These are phyloP conservation scores for Arthroderma uncinatum DNA, from an alignment of 2,329 filamentous ascomycete genomes.

Conservation along the genomic window DNA sequence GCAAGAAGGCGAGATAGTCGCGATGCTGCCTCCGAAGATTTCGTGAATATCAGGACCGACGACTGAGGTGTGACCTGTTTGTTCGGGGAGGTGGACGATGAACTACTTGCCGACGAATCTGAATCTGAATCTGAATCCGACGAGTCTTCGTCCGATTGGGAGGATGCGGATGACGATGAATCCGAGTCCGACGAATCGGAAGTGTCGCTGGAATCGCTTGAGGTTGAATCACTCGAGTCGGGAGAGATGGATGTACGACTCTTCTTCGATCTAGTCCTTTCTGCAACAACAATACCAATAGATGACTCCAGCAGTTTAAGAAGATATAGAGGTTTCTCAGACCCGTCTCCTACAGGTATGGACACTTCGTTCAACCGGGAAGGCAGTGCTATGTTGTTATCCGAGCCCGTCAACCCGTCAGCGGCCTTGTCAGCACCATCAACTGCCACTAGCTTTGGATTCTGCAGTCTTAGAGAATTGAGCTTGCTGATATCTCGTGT, in stretches of 20 bases:
- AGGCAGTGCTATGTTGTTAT: slow-evolving; percentile 40
- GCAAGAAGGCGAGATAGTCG: slow-evolving; percentile 70
- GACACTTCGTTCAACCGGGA: slow-evolving; percentile 52
- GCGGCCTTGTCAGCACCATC: slow-evolving; percentile 40
- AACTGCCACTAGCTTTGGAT: slow-evolving; percentile 66
- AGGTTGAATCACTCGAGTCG: slow-evolving; percentile 16
- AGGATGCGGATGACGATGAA: slow-evolving; percentile 15
- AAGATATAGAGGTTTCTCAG: slow-evolving; percentile 74
- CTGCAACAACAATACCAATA: slow-evolving; percentile 19
- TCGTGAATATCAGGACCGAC: slow-evolving; percentile 69
- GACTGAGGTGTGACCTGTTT: slow-evolving; percentile 25
- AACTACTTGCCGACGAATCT: slow-evolving; percentile 7
- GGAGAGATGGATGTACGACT: not conserved
- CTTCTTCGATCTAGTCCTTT: not conserved
- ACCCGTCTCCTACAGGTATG: slow-evolving; percentile 56
- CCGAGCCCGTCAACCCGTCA: slow-evolving; percentile 11
- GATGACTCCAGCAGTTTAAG: slow-evolving; percentile 54
- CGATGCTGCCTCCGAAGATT: slow-evolving; percentile 78
- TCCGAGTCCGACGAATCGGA: slow-evolving; percentile 26
- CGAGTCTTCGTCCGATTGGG: slow-evolving; percentile 19
- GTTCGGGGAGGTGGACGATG: slow-evolving; percentile 19
- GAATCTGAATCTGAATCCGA: slow-evolving; percentile 23
- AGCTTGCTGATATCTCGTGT: slow-evolving; percentile 75
- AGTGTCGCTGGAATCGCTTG: slow-evolving; percentile 25
- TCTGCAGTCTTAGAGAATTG: slow-evolving; percentile 57